Conservation (phyloP, 345 rosid genomes). For the Melastoma malabathricum region DNA sequence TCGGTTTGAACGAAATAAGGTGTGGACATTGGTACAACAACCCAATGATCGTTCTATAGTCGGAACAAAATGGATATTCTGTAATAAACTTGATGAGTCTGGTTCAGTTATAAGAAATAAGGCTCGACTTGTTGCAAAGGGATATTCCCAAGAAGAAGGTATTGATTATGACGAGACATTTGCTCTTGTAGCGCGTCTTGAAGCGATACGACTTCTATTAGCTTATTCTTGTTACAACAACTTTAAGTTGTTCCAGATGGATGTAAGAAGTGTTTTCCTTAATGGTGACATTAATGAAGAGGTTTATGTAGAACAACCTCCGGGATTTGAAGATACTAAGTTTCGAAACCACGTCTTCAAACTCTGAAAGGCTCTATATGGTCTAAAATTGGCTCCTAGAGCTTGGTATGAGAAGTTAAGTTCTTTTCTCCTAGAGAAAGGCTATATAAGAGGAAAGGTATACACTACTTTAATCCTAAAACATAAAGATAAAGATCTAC, state of each 20-base stretch:
- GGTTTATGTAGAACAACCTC: slow-evolving; percentile 1
- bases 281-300: neutral
- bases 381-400: neutral
- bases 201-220: neutral
- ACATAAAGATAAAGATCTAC: neutral
- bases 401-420: slow-evolving; percentile 1
- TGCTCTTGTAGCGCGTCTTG: neutral
- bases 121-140: neutral
- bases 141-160: neutral
- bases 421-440: neutral
- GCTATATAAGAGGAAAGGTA: neutral
- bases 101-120: neutral
- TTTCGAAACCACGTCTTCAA: neutral
- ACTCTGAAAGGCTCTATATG: neutral
- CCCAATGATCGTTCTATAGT: neutral
- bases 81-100: neutral
- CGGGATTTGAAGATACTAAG: neutral
- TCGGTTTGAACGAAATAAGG: neutral
- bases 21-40: neutral
- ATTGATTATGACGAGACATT: neutral
- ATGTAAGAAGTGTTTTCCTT: neutral
- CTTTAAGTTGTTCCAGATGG: neutral
- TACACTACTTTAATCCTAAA: neutral
- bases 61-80: neutral
- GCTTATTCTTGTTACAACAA: neutral